These are phyloP conservation scores for Chytriomyces sp. DNA, from an alignment of 192 early-diverging fungal species.

Conservation along the genomic window DNA sequence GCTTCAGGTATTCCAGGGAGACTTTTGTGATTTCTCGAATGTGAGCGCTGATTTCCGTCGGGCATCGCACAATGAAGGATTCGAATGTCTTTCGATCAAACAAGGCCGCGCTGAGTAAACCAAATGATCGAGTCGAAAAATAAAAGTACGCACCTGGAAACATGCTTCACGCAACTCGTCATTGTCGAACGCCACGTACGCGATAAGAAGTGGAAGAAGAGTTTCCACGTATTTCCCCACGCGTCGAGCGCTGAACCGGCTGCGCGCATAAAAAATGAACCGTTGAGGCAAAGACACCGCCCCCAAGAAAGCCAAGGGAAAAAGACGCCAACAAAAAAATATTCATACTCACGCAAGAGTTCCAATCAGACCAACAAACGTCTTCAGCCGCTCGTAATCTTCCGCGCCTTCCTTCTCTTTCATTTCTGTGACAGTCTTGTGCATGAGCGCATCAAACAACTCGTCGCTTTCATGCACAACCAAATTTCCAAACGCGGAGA, in stretches of 20 bases:
- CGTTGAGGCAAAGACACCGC: too few relatives aligned
- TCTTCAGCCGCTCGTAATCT: slow-evolving; percentile 72
- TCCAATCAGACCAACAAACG: slow-evolving; percentile 74
- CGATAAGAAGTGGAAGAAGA: slow-evolving; percentile 66
- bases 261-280: slow-evolving; percentile 40
- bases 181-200: slow-evolving; percentile 66
- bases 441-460: slow-evolving; percentile 70
- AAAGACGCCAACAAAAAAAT: slow-evolving; percentile 34
- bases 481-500: slow-evolving; percentile 70
- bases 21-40: slow-evolving; percentile 65
- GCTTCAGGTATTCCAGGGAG: slow-evolving; percentile 69
- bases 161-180: slow-evolving; percentile 85
- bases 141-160: slow-evolving; percentile 54
- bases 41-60: slow-evolving; percentile 71
- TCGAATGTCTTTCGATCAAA: slow-evolving; percentile 66
- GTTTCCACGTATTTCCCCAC: slow-evolving; percentile 68
- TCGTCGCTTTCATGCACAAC: slow-evolving; percentile 71
- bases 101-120: slow-evolving; percentile 56
- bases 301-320: neutral
- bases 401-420: slow-evolving; percentile 53
- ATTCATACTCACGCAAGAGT: slow-evolving; percentile 75
- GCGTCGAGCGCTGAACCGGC: slow-evolving; percentile 73
- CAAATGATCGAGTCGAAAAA: neutral
- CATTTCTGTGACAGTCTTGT: slow-evolving; percentile 59
- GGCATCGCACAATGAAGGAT: slow-evolving; percentile 76